Evolutionary conservation across 139 green algal species (phyloP).

Genomic region (Zygnema cylindricum): DNA sequence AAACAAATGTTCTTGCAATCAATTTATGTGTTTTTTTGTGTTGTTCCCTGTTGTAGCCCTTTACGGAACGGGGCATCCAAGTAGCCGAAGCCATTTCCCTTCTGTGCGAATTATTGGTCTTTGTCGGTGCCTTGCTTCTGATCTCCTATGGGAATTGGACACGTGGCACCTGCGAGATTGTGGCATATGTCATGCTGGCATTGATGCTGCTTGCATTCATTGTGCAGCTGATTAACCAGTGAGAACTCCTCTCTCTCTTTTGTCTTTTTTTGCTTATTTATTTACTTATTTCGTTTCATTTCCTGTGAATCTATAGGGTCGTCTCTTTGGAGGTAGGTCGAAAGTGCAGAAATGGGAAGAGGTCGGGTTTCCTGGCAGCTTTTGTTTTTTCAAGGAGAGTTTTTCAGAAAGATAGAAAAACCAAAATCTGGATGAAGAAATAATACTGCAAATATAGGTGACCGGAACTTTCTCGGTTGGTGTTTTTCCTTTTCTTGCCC

Average conservation of each 20-base stretch:
- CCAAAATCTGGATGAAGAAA: too few relatives aligned
- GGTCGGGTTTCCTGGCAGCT: too few relatives aligned
- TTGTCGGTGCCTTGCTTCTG: not conserved
- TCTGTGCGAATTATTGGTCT: not conserved
- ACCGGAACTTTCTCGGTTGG: too few relatives aligned
- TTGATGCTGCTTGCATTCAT: constrained; percentile 20
- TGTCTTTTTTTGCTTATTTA: not conserved
- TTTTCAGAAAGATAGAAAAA: too few relatives aligned
- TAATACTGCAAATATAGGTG: too few relatives aligned
- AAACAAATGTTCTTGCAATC: too few relatives aligned
- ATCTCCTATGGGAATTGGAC: not conserved
- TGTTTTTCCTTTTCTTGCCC: too few relatives aligned
- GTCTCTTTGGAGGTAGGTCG: too few relatives aligned
- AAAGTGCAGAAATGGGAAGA: too few relatives aligned
- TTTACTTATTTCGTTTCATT: not conserved
- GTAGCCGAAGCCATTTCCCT: constrained; percentile 15
- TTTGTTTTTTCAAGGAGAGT: too few relatives aligned
- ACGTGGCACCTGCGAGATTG: not conserved
- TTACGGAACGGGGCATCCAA: constrained; percentile 26
- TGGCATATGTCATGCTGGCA: not conserved
- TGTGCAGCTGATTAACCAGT: constrained; percentile 35
- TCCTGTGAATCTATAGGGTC: not conserved
- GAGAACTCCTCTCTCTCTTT: not conserved
- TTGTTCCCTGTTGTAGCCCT: constrained; percentile 15
- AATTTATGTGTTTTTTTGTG: too few relatives aligned